Base-by-base conservation (phyloP, 2,329 filamentous ascomycete genomes). In the Fusarium sp. region DNA sequence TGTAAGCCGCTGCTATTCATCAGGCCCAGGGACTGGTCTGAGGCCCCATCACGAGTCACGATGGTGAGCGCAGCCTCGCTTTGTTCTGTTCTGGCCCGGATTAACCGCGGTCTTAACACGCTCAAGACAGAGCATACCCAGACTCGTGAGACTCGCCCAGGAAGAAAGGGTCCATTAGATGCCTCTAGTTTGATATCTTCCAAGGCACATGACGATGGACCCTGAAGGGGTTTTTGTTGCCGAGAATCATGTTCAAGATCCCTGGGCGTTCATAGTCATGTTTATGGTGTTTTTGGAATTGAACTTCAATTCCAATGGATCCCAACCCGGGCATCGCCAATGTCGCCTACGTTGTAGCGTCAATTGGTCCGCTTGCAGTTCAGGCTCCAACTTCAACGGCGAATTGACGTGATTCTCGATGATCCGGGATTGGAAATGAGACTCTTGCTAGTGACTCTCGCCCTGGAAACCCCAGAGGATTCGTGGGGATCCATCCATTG, bases 11-110 rank as follows among this genome's bases (percentile, higher is more conserved):
- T 67, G 69, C 55, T 65, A 60, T 62, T 70, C 66, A 68, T 60
- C 68, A 72, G 34, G 18, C 34, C 34, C 34, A 37, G 61, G 61
- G 58, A 70, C 69, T 54, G 57, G 60, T 60, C 69, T 67, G 67
- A 70, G 62, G 67, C 63, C 59, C 71, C 69, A 74, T 74, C 64
- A 60, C 69, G 64, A 70, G 70, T 71, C 70, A 71, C 65, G 72
- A 65, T 74, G 64, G 50, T 54, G 51, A 63, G 45, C 57, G 65
- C 55, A 69, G 63, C 70, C 72, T 72, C 52, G 65, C 65, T 62
- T 59, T 63, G 50, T 68, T 53, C 70, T 68, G 62, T 72, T 63
- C 72, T 70, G 54, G 68, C 62, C 65, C 72, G 60, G 61, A 59
- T 55, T 53, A 67, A 62, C 61, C 68, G 69, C 72, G 70, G 72